Base-by-base conservation (phyloP, 208 protist genomes). In the Willaertia magna region DNA sequence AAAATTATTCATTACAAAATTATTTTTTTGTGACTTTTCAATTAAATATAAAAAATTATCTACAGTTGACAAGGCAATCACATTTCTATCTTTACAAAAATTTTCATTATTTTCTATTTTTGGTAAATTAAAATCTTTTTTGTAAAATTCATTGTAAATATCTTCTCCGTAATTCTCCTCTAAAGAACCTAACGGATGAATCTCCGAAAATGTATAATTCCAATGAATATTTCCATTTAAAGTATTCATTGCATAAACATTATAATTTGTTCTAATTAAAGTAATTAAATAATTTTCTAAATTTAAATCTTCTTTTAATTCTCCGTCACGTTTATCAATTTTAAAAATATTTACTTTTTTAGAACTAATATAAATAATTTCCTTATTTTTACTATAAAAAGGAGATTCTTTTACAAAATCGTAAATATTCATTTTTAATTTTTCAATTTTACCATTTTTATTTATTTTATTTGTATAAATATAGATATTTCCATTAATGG, bases 161-260 rank as follows among this genome's bases (percentile, higher is more conserved):
- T 30, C 4, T 26, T 61, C 14, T 47, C 14, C 42, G 4, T 34
- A 14, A 4, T 47, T 30, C 4, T 79, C n/a, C 2, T 43, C 40
- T 20, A 47, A 20, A 30, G 34, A 16, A 22, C 55, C 34, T 30
- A 43, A 55, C 30, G 78, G 78, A 83, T 83, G 42, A 42, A 83
- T 26, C 20, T 83, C 78, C 52, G 78, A 83, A 22, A 43, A 83
- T 2, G 78, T 83, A 55, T 59, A 30, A 42, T 83, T 83, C 78
- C 78, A 83, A 22, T 18, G 39, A 16, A 55, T 9, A 26, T 9
- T 34, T 39, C 18, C 14, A 14, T 30, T 6, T 30, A 43, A 20
- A 11, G 46, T 6, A 55, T 83, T 46, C 18, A 83, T 42, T 49
- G 78, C 9, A 20, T 55, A 14, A 40, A 83, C 26, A 49, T 20